Evolutionary conservation across 2,329 filamentous ascomycete genomes (phyloP).

Genomic region (Aspergillus puulaauensis): DNA sequence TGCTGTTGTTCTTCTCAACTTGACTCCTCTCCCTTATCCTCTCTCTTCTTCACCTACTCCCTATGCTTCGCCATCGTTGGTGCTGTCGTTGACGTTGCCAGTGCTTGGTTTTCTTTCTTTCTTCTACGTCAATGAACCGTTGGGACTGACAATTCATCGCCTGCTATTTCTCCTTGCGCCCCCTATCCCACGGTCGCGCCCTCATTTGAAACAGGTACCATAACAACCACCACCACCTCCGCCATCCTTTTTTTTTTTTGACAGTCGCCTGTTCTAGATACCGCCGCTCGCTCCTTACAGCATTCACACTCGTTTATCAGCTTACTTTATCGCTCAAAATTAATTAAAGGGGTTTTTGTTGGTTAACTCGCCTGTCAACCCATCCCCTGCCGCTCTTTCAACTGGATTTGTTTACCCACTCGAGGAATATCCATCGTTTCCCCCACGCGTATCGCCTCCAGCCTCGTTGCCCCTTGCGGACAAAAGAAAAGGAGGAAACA

Average conservation of each 20-base stretch:
- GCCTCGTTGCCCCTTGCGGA: constrained; percentile 10
- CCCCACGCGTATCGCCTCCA: constrained; percentile 12
- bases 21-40: background rate
- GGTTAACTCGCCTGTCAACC: constrained; percentile 12
- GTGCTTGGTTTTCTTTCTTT: constrained; percentile 15
- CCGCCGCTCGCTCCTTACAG: constrained; percentile 29
- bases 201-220: constrained; percentile 16
- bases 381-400: constrained; percentile 29
- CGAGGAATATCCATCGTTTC: constrained; percentile 1
- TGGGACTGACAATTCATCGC: constrained; percentile 23
- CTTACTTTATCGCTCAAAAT: constrained; percentile 7
- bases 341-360: constrained; percentile 16
- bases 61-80: constrained; percentile 22
- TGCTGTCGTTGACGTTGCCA: constrained; percentile 32
- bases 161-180: constrained; percentile 21
- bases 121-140: constrained; percentile 27
- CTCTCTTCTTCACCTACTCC: constrained; percentile 5
- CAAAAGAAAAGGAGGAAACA: background rate
- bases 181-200: constrained; percentile 23
- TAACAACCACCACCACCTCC: constrained; percentile 7
- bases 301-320: constrained; percentile 26
- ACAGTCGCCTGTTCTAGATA: constrained; percentile 16
- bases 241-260: constrained; percentile 14
- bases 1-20: background rate
- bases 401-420: constrained; percentile 16